Conservation (phyloP, 331 rosid species). For the Acacia concinna region DNA sequence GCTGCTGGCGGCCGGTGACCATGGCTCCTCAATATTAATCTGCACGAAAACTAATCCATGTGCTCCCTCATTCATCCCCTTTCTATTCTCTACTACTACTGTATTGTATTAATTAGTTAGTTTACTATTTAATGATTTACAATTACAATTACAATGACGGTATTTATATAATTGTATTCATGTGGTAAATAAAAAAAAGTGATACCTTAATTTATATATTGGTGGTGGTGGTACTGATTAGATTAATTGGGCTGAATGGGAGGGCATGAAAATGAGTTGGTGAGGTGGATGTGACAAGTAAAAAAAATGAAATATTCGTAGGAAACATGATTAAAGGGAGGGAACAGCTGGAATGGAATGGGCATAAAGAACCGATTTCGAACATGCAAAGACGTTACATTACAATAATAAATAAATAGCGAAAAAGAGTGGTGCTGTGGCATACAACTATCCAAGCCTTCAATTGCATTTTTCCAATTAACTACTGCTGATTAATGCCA, state of each 20-base stretch:
- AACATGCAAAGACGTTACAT: neutral
- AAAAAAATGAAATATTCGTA: neutral
- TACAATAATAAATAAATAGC: neutral
- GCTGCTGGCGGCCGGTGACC: neutral
- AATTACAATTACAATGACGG: no score
- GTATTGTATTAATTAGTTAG: no score
- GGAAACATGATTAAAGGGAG: neutral
- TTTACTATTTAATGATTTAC: neutral
- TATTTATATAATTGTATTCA: no score
- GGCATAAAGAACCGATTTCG: neutral
- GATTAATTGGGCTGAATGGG: neutral
- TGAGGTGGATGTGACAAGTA: neutral
- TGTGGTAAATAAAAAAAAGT: no score
- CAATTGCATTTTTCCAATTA: no score
- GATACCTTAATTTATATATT: no score
- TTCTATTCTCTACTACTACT: neutral
- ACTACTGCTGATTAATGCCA: no score
- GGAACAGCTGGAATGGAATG: slow-evolving; percentile 30
- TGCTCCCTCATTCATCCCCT: neutral
- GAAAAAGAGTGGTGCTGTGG: neutral
- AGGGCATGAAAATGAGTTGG: neutral
- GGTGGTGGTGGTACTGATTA: neutral
- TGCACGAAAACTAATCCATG: neutral
- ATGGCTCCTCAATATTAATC: neutral
- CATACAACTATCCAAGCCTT: neutral